Percentiles rank a stretch among this genome's conserved stretches.
These are phyloP conservation scores for Nannizziopsis arthrosporioides DNA, from an alignment of 2,329 filamentous ascomycete genomes.

Conservation along the genomic window DNA sequence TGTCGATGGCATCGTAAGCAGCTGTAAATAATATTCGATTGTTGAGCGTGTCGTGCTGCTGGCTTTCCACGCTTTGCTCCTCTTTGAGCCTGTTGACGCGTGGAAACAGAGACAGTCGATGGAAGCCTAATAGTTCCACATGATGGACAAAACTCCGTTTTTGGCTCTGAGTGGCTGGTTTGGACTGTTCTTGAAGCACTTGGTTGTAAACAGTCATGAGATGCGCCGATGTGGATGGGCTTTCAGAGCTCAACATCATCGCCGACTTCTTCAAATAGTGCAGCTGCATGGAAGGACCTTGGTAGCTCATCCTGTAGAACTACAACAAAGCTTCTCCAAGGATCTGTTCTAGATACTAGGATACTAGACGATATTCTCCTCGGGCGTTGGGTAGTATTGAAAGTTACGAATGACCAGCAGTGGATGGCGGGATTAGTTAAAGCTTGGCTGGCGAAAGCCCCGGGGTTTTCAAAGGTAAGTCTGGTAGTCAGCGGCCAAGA, in stretches of 20 bases:
- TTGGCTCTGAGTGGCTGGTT: constrained; percentile 24
- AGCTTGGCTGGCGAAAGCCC: too few relatives aligned
- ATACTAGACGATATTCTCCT: too few relatives aligned
- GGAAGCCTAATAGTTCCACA: constrained; percentile 31
- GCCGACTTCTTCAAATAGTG: constrained; percentile 31
- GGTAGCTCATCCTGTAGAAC: background rate
- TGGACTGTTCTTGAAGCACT: constrained; percentile 26
- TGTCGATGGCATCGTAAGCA: constrained; percentile 29
- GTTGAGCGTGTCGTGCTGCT: constrained; percentile 12
- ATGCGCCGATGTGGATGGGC: constrained; percentile 33
- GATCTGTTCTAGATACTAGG: too few relatives aligned
- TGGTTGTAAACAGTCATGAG: constrained; percentile 29
- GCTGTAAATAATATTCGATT: constrained; percentile 22
- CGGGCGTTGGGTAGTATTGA: too few relatives aligned
- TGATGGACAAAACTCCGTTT: constrained; percentile 28
- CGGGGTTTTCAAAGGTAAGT: too few relatives aligned
- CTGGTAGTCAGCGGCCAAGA: too few relatives aligned
- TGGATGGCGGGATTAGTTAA: too few relatives aligned
- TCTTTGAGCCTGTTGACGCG: constrained; percentile 18
- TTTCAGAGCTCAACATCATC: constrained; percentile 21
- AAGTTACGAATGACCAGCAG: too few relatives aligned
- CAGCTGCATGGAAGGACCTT: constrained; percentile 14
- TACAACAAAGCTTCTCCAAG: too few relatives aligned
- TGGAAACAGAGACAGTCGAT: constrained; percentile 22
- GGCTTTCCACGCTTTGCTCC: constrained; percentile 12